Conservation (phyloP, 202 grass and related monocot genomes). For the Digitaria exilis region DNA sequence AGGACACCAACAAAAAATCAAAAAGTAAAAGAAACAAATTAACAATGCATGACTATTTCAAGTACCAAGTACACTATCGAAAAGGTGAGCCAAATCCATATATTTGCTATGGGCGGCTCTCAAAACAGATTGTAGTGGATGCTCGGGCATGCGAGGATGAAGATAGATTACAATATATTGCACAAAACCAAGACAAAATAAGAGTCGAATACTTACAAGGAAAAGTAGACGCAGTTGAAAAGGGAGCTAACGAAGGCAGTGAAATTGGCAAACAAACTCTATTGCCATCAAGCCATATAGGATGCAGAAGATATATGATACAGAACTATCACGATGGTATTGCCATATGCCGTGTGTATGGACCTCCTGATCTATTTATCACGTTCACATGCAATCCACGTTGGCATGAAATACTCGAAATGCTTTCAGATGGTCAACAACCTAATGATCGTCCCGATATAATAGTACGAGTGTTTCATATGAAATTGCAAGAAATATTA, state of each 20-base stretch:
- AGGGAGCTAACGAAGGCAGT: background rate
- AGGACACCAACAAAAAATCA: no score
- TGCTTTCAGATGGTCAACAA: background rate
- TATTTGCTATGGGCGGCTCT: background rate
- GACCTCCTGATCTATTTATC: background rate
- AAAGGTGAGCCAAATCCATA: background rate
- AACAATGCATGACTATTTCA: background rate
- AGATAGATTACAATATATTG: no score
- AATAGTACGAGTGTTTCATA: background rate
- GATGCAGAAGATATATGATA: background rate
- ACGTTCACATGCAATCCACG: background rate
- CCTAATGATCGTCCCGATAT: background rate
- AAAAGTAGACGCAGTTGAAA: no score
- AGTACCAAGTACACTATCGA: background rate
- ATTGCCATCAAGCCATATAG: background rate
- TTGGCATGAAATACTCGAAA: background rate
- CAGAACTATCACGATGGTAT: background rate
- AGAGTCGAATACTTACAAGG: no score
- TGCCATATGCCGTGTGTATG: background rate
- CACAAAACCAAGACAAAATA: background rate
- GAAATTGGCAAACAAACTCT: background rate
- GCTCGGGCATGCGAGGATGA: background rate
- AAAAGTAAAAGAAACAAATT: fast-evolving
- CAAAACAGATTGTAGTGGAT: background rate
- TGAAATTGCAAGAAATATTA: background rate